Percentiles rank a stretch among this genome's conserved stretches.
Evolutionary conservation across 768 basidiomycete genomes (phyloP).

Genomic region (Chalciporus sphaerocephalus): DNA sequence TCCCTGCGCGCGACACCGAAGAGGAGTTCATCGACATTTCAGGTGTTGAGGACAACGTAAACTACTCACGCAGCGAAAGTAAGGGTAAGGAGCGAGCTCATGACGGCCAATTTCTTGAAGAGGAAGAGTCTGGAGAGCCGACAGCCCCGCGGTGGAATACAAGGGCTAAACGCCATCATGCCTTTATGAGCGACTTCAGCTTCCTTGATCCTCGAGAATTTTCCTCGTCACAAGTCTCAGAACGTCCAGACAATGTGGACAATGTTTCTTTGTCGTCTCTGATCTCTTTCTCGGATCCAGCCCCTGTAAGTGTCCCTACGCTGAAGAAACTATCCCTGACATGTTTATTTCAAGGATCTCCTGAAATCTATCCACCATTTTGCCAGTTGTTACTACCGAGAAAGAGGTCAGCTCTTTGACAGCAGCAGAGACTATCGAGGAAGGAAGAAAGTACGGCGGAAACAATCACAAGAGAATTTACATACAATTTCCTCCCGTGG

Average conservation of each 20-base stretch:
- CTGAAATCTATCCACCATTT: slow-evolving; percentile 51
- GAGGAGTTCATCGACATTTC: slow-evolving; percentile 22
- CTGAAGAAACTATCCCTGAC: slow-evolving; percentile 8
- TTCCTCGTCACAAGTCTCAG: slow-evolving; percentile 8
- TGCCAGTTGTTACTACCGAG: slow-evolving; percentile 54
- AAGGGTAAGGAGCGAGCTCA: slow-evolving; percentile 27
- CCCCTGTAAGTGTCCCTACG: slow-evolving; percentile 42
- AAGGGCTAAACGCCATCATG: slow-evolving; percentile 39
- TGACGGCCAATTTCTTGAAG: slow-evolving; percentile 8
- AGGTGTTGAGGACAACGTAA: slow-evolving; percentile 20
- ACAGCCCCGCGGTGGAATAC: slow-evolving; percentile 13
- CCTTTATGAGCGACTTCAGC: slow-evolving; percentile 47
- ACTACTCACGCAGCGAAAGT: slow-evolving; percentile 2
- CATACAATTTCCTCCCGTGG: slow-evolving; percentile 20
- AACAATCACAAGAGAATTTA: slow-evolving; percentile 13
- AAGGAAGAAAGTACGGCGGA: slow-evolving; percentile 35
- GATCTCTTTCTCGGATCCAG: slow-evolving; percentile 36
- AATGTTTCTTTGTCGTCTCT: slow-evolving; percentile 10
- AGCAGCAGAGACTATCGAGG: slow-evolving; percentile 43
- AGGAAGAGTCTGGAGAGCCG: slow-evolving; percentile 9
- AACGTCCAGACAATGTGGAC: slow-evolving; percentile 1
- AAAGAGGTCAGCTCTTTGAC: slow-evolving; percentile 56
- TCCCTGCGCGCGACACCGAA: slow-evolving; percentile 22
- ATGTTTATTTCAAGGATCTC: slow-evolving; percentile 40
- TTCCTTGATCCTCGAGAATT: slow-evolving; percentile 44